Evolutionary conservation across 2,329 filamentous ascomycete species (phyloP), one percentile per base, ranked within the genome.

Genomic region (Cercospora sp.): DNA sequence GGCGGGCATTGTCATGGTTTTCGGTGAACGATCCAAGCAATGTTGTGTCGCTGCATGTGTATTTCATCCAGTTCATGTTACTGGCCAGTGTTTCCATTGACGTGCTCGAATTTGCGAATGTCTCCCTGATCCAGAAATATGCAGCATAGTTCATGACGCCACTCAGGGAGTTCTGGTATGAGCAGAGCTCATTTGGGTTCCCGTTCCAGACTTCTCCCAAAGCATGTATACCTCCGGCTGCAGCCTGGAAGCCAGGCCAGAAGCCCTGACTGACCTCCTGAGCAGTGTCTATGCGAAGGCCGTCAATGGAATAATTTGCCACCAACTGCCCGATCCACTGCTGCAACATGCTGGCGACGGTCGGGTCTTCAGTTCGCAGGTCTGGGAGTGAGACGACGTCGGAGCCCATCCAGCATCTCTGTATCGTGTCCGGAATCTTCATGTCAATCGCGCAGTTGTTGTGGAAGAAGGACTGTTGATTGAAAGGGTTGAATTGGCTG

Each of bases 241-340:
- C 75, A 18, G 65, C 66, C 60, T 77, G 74, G 68, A 83, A 82
- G 7, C 69, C 66, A 6, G 77, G 68, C 69, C 80, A 80, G 72
- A 82, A 84, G 10, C 67, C 71, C 7, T 76, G 77, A 16, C 80
- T 74, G 26, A 84, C 77, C 67, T 85, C 79, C 55, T 81, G 79
- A 12, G 81, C 82, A 57, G 80, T 82, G 71, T 85, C 84, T 30
- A 85, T 77, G 65, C 84, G 81, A 30, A 86, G 72, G 3, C 83
- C 84, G 72, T 86, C 84, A 79, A 90, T 87, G 28, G 81, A 81
- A 74, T 89, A 91, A 70, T 87, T 87, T 3, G 81, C 74, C 1
- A 91, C 85, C 0, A 90, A 79, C 55, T 80, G 80, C n/a, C 75
- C 77, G 70, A 91, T 81, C 89, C 89, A 91, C 21, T 80, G 77